A percentile compares a stretch with the other conserved stretches of the same genome.
phyloP scores from a whole-genome alignment of 768 basidiomycete genomes.

The Leccinum variicolor region DNA sequence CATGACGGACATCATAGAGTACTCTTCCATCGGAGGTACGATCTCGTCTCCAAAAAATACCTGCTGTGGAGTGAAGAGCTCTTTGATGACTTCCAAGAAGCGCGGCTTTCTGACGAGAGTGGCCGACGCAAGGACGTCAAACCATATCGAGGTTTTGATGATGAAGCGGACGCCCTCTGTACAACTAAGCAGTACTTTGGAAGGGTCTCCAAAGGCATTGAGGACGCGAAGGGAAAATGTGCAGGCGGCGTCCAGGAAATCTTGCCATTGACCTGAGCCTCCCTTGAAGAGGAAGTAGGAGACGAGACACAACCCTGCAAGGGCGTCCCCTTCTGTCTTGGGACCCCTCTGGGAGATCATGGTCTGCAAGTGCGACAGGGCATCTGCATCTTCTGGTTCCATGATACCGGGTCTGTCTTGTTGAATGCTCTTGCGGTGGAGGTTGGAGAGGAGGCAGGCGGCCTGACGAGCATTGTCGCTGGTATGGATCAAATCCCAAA shows the following conservation, averaged over 20 bases:
- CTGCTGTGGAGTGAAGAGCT: conserved; percentile 42
- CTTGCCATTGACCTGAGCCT: conserved; percentile 64
- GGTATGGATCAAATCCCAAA: conserved; percentile 48
- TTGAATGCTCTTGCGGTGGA: conserved; percentile 42
- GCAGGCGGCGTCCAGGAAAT: conserved; percentile 62
- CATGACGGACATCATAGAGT: conserved; percentile 82
- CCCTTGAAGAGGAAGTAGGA: conserved; percentile 78
- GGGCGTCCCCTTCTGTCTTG: conserved; percentile 63
- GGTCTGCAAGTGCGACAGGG: conserved; percentile 24
- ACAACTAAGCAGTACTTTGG: conserved; percentile 44
- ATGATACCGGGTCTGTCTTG: conserved; percentile 16
- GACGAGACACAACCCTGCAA: conserved; percentile 73
- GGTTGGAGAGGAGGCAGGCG: conserved; percentile 58
- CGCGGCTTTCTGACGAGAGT: conserved; percentile 60
- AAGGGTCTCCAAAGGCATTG: conserved; percentile 37
- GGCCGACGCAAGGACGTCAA: conserved; percentile 77
- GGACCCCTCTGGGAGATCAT: conserved; percentile 15
- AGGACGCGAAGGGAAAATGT: conserved; percentile 52
- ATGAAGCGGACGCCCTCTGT: conserved; percentile 61
- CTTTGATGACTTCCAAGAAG: conserved; percentile 53
- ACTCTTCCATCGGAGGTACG: conserved; percentile 37
- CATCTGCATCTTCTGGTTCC: conserved; percentile 25
- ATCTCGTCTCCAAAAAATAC: conserved; percentile 33
- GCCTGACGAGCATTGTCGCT: conserved; percentile 52
- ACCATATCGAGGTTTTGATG: conserved; percentile 84